Percentiles rank a stretch among this genome's conserved stretches.
Evolutionary conservation across 2,329 filamentous ascomycete species (phyloP).

Genomic region (Aspergillus ustus): DNA sequence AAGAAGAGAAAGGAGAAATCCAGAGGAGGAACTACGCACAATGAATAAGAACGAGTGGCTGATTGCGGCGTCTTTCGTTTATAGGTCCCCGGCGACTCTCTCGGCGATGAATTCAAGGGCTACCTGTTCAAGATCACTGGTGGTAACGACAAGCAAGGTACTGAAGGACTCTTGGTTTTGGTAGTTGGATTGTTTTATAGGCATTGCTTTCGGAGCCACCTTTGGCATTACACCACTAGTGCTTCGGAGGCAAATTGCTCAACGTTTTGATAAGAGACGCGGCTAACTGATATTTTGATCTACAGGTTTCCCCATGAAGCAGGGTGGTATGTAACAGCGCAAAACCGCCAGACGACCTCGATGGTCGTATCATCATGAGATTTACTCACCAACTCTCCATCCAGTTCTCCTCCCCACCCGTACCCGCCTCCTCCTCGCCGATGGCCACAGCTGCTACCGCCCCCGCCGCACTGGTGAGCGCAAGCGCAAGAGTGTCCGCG

Average conservation of each 20-base stretch:
- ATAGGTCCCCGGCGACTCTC: conserved; percentile 86
- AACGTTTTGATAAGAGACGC: neutral
- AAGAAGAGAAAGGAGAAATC: conserved; percentile 7
- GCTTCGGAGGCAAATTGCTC: neutral
- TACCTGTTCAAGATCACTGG: conserved; percentile 99
- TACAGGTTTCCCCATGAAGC: conserved; percentile 97
- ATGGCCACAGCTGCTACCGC: conserved; percentile 99
- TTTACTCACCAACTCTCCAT: conserved; percentile 45
- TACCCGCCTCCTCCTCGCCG: conserved; percentile 94
- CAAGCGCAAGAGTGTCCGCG: conserved; percentile 98
- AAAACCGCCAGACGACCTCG: conserved; percentile 24
- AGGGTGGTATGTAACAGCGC: conserved; percentile 67
- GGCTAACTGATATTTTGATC: conserved; percentile 31
- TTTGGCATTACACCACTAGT: neutral
- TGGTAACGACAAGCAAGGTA: conserved; percentile 99
- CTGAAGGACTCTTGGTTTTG: conserved; percentile 22
- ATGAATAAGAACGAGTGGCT: conserved; percentile 32
- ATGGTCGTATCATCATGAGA: conserved; percentile 29
- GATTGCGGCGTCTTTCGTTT: conserved; percentile 34
- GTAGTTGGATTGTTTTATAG: neutral
- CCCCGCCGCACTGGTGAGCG: conserved; percentile 96
- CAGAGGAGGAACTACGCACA: neutral
- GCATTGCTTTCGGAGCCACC: neutral
- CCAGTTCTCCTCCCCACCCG: conserved; percentile 86
- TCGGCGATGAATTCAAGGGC: conserved; percentile 99